Evolutionary conservation across 768 basidiomycete genomes (phyloP), one percentile per base, ranked within the genome.

Genomic region (Pulveroboletus sp.): DNA sequence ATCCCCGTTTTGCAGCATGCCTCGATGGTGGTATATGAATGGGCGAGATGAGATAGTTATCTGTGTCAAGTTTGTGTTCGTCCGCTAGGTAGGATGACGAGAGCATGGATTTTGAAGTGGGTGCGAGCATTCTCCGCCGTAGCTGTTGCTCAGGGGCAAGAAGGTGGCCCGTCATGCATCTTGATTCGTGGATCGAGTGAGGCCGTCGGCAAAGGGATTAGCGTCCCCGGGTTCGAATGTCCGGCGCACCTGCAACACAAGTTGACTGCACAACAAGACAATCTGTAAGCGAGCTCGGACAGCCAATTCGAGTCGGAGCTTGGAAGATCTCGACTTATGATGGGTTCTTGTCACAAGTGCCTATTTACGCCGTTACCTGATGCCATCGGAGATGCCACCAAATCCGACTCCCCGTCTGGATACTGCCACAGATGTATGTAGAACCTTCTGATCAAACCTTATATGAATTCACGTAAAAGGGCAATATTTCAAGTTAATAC

Each of bases 331-430:
- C 27, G 12, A 29, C 24, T 37, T n/a, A n/a, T n/a, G 30, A 42
- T 16, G 13, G 10, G 16, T 20, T 47, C 12, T 20, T 44, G 43
- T 23, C 22, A n/a, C n/a, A n/a, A n/a, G n/a, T n/a, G n/a, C n/a
- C n/a, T n/a, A n/a, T n/a, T n/a, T n/a, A 24, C 36, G 44, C 36
- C 31, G 14, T 22, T 13, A 54, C 44, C 43, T 36, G 27, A 47
- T 38, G 32, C n/a, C 45, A 43, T 47, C 59, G 61, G 58, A 60
- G 61, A 61, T 63, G 54, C 5, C 27, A 32, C 20, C 39, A 55
- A 50, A 43, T 23, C 51, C 58, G 60, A 54, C 14, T 31, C 29
- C 19, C 41, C 27, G n/a, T 47, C 32, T 43, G 54, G 40, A 56
- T 23, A 29, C 47, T 20, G 44, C 47, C 37, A 34, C 16, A 23